These are phyloP conservation scores for Cyberlindnera xylosilytica DNA, from an alignment of 805 yeast species.

Conservation along the genomic window DNA sequence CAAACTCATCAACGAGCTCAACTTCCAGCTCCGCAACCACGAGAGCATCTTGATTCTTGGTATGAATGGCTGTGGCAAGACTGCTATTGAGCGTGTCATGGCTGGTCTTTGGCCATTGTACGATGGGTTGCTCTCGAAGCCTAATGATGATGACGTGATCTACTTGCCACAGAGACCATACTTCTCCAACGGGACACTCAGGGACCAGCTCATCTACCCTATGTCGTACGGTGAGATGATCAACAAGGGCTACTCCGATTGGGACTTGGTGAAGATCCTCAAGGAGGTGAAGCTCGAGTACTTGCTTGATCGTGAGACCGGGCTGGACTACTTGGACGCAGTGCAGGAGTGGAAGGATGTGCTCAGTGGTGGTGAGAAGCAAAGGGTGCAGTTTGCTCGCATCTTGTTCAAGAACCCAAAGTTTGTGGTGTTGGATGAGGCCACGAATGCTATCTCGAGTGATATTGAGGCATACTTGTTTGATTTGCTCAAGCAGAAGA, in stretches of 20 bases:
- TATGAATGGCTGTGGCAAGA: constrained; percentile 86
- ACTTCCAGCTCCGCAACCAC: constrained; percentile 46
- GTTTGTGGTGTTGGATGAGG: constrained; percentile 84
- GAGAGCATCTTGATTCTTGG: constrained; percentile 80
- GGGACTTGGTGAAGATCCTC: constrained; percentile 61
- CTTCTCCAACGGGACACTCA: constrained; percentile 75
- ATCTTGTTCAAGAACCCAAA: constrained; percentile 75
- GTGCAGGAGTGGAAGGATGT: constrained; percentile 81
- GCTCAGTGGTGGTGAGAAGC: constrained; percentile 96
- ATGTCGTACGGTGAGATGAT: constrained; percentile 73
- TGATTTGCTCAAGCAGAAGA: constrained; percentile 64
- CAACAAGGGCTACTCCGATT: constrained; percentile 67
- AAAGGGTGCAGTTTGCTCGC: constrained; percentile 85
- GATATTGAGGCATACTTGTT: constrained; percentile 88
- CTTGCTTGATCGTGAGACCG: constrained; percentile 61
- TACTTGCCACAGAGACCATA: constrained; percentile 87
- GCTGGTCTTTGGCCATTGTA: constrained; percentile 93
- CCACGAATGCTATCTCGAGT: constrained; percentile 88
- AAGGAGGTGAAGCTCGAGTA: constrained; percentile 79
- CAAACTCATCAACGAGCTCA: constrained; percentile 58
- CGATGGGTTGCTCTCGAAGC: constrained; percentile 77
- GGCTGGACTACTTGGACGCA: constrained; percentile 42
- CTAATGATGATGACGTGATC: constrained; percentile 63
- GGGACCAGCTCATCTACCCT: constrained; percentile 92
- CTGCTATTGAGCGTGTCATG: constrained; percentile 76